Percentiles rank a stretch among this genome's conserved stretches.
Conservation (phyloP, 306 rosid genomes). For the Trifolium fragiferum region DNA sequence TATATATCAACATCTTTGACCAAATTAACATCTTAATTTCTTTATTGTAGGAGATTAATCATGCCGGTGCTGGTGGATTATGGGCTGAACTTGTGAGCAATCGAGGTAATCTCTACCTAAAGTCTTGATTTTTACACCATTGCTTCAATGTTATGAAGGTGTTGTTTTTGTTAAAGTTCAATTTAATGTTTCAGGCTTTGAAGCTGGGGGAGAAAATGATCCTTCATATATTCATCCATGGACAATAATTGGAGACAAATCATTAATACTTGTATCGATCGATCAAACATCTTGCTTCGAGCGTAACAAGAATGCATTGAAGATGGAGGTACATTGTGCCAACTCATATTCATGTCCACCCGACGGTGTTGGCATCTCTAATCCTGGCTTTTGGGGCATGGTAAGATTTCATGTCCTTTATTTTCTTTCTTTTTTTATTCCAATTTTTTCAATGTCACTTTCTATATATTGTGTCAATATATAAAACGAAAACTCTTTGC, state of each 20-base stretch:
- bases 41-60: constrained; percentile 45
- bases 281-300: constrained; percentile 67
- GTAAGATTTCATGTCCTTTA: constrained; percentile 34
- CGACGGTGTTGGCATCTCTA: constrained; percentile 74
- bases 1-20: not conserved
- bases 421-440: too few species aligned
- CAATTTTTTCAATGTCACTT: too few species aligned
- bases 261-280: constrained; percentile 57
- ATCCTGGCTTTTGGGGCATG: constrained; percentile 92
- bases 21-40: not conserved
- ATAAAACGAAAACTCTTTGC: too few species aligned
- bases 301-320: constrained; percentile 65
- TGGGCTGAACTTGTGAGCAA: constrained; percentile 53
- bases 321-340: constrained; percentile 67
- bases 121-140: too few species aligned
- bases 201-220: constrained; percentile 65
- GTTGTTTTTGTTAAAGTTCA: not conserved
- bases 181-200: constrained; percentile 62
- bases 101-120: too few species aligned
- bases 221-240: constrained; percentile 79
- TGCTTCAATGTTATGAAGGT: not conserved
- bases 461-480: too few species aligned
- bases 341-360: constrained; percentile 49
- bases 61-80: constrained; percentile 50
- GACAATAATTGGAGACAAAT: constrained; percentile 63